Evolutionary conservation across 495 filamentous ascomycete genomes (phyloP).

Genomic region (Neurospora tetraspora): DNA sequence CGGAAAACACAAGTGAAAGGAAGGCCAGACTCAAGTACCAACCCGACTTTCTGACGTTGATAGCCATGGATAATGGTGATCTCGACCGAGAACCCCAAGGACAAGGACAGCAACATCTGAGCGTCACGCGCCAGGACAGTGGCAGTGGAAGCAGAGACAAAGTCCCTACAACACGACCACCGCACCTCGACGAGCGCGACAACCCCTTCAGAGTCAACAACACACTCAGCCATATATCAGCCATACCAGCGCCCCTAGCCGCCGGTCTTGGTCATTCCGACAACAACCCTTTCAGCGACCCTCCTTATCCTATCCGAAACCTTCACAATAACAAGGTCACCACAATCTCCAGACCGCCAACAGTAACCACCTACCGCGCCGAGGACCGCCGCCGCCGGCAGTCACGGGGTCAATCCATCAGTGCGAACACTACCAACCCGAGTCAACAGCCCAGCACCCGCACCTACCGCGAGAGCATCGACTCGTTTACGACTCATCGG

Average conservation of each 20-base stretch:
- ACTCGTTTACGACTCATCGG: conserved; percentile 24
- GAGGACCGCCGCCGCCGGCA: conserved; percentile 24
- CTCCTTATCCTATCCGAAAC: conserved; percentile 20
- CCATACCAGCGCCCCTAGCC: conserved; percentile 25
- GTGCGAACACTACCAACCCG: conserved; percentile 8
- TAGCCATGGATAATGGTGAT: conserved; percentile 28
- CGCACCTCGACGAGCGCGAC: conserved; percentile 27
- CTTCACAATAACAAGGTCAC: neutral
- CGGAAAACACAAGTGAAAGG: conserved; percentile 13
- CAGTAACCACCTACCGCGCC: conserved; percentile 3
- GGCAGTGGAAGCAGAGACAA: neutral
- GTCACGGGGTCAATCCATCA: conserved; percentile 35
- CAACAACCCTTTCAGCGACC: conserved; percentile 38
- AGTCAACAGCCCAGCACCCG: conserved; percentile 15
- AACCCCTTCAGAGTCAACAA: conserved; percentile 35
- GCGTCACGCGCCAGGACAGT: neutral
- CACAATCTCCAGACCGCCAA: conserved; percentile 7
- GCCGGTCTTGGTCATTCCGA: conserved; percentile 7
- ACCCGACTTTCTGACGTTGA: conserved; percentile 30
- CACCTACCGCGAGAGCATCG: conserved; percentile 24
- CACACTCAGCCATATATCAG: conserved; percentile 27
- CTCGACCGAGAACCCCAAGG: conserved; percentile 24
- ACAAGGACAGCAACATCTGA: conserved; percentile 9
- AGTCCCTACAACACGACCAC: neutral
- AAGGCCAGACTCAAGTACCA: conserved; percentile 17